Evolutionary conservation across 2,329 filamentous ascomycete species (phyloP), one percentile per base, ranked within the genome.

Genomic region (Aspergillus ibericus): DNA sequence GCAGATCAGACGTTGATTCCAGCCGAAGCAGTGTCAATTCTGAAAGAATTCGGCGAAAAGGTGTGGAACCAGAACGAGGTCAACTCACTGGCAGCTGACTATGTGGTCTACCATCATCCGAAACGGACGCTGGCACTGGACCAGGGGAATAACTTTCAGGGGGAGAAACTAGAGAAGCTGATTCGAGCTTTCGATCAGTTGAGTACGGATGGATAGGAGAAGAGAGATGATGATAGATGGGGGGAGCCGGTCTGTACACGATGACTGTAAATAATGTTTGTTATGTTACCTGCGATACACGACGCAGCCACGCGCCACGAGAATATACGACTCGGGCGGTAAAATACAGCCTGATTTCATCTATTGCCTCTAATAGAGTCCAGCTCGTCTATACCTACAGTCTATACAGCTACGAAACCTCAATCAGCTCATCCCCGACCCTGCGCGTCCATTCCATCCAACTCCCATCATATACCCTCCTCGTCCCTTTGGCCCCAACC

Each of bases 401-500:
- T 44, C 40, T 44, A 44, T 2, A 25, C 22, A 3, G 22, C 22
- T 29, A 29, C 20, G 20, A 22, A 16, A 29, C n/a, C 15, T 29
- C 54, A 18, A 66, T 55, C 50, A 63, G 42, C 25, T 47, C 58
- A 9, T 59, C 38, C 9, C 60, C 61, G 8, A 60, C 68, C 48
- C 64, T 60, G 4, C 62, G 52, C 12, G 58, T 63, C 70, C 70
- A 72, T 49, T 72, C 70, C 57, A 63, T 66, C 70, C 70, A 72
- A 38, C 70, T 72, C 16, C 70, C 70, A 66, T 72, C 70, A 55
- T 72, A 72, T 10, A 72, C 29, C 56, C 68, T 59, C 35, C 57
- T 59, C 18, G 48, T 18, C 52, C 62, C 66, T 10, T 22, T 36
- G 20, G 65, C 66, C 0, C 68, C 68, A 13, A 62, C 59, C 36